A percentile compares a stretch with the other conserved stretches of the same genome.
phyloP scores from a whole-genome alignment of 2,329 filamentous ascomycete genomes.

The Aureobasidium zeae region DNA sequence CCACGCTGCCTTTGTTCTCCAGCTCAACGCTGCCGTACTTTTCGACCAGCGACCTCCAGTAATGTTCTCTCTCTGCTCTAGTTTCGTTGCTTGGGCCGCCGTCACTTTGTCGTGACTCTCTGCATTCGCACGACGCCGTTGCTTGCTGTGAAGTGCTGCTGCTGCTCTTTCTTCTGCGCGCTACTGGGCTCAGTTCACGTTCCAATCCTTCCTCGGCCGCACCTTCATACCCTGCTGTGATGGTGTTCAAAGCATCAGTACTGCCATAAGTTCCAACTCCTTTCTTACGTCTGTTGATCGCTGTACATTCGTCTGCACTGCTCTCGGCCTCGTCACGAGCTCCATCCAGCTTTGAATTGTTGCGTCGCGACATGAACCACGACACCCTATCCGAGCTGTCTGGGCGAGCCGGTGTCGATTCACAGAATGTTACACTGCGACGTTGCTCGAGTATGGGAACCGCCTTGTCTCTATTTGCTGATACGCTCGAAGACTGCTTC shows the following conservation, averaged over 20 bases:
- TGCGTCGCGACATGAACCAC: slow-evolving; percentile 12
- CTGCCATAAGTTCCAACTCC: slow-evolving; percentile 14
- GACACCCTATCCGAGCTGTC: slow-evolving; percentile 15
- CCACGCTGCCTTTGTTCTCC: slow-evolving; percentile 79
- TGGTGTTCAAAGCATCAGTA: background rate
- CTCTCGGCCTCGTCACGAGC: slow-evolving; percentile 24
- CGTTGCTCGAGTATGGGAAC: slow-evolving; percentile 13
- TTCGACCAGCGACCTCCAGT: slow-evolving; percentile 48
- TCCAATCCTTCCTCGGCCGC: slow-evolving; percentile 19
- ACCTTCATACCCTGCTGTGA: slow-evolving; percentile 19
- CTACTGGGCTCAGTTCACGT: slow-evolving; percentile 7
- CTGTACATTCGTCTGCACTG: slow-evolving; percentile 35
- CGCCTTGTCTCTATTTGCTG: background rate
- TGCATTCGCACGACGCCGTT: background rate
- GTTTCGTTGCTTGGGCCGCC: slow-evolving; percentile 13
- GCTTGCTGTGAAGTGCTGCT: background rate
- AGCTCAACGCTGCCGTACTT: slow-evolving; percentile 62
- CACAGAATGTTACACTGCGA: slow-evolving; percentile 21
- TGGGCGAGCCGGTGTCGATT: slow-evolving; percentile 17
- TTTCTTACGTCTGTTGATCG: slow-evolving; percentile 28
- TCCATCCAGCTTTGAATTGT: slow-evolving; percentile 10
- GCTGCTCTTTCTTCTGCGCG: slow-evolving; percentile 9
- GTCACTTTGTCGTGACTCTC: slow-evolving; percentile 4
- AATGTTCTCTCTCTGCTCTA: slow-evolving; percentile 28
- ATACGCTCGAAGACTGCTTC: background rate